A percentile compares a stretch with the other conserved stretches of the same genome.
Conservation (phyloP, 352 stramenopile genomes). For the Pythium aristosporum region DNA sequence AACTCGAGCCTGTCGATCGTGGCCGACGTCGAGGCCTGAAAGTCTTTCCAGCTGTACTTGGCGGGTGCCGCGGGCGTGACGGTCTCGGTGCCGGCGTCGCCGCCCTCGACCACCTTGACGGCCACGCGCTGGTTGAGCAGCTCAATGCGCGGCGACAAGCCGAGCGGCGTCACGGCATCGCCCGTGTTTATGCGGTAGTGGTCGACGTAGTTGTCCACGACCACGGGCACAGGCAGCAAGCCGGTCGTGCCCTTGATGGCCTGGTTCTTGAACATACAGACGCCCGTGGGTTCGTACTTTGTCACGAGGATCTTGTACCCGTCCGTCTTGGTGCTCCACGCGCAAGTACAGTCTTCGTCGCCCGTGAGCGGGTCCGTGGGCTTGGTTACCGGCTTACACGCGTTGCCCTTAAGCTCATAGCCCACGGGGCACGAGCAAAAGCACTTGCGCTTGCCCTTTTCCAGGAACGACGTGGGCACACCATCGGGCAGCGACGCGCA, state of each 20-base stretch:
- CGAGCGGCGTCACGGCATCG: constrained; percentile 6
- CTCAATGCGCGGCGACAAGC: constrained; percentile 22
- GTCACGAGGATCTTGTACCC: constrained; percentile 11
- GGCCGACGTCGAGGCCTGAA: constrained; percentile 32
- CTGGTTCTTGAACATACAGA: constrained; percentile 37
- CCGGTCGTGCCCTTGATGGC: constrained; percentile 31
- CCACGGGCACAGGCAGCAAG: constrained; percentile 43
- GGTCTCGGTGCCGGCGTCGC: neutral
- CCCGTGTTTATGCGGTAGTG: constrained; percentile 37
- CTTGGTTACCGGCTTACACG: constrained; percentile 13
- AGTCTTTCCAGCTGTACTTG: constrained; percentile 44
- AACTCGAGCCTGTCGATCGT: constrained; percentile 46
- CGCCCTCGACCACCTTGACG: neutral
- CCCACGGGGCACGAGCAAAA: constrained; percentile 56
- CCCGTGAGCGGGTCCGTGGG: constrained; percentile 4
- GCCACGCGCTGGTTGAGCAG: constrained; percentile 6
- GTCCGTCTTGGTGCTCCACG: constrained; percentile 33
- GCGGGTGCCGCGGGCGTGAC: neutral
- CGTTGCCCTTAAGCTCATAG: constrained; percentile 26
- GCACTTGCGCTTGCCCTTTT: constrained; percentile 43
- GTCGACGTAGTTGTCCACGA: constrained; percentile 52
- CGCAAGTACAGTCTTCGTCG: constrained; percentile 37
- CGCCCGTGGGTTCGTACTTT: constrained; percentile 24
- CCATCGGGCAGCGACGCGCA: constrained; percentile 36
- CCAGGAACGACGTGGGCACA: constrained; percentile 47